Evolutionary conservation across 2,329 filamentous ascomycete genomes (phyloP).

Genomic region (Calonectria multiphialidica): DNA sequence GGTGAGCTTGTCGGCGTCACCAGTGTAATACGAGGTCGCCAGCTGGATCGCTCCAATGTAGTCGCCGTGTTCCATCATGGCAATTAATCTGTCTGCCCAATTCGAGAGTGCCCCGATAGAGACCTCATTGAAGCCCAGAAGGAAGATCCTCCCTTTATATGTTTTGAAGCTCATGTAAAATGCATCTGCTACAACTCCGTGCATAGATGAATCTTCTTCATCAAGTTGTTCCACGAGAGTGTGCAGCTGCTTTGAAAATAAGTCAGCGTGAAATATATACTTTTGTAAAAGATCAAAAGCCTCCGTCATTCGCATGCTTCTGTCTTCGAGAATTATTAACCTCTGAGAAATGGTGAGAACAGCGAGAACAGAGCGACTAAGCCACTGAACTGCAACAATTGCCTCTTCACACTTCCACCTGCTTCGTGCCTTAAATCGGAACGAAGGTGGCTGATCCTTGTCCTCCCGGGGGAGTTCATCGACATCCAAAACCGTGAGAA

Average conservation of each 20-base stretch:
- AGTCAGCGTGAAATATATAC: slow-evolving; percentile 90
- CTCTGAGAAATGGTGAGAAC: slow-evolving; percentile 95
- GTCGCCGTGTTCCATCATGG: slow-evolving; percentile 96
- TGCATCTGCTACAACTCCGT: slow-evolving; percentile 95
- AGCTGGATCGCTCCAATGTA: slow-evolving; percentile 92
- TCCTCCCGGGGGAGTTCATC: slow-evolving; percentile 77
- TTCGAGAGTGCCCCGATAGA: slow-evolving; percentile 94
- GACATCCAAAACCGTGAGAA: slow-evolving; percentile 93
- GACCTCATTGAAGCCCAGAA: slow-evolving; percentile 93
- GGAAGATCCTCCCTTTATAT: slow-evolving; percentile 93
- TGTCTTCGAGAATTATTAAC: slow-evolving; percentile 91
- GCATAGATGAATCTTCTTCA: slow-evolving; percentile 88
- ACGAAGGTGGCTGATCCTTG: slow-evolving; percentile 80
- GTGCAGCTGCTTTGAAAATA: slow-evolving; percentile 90
- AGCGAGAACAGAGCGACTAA: slow-evolving; percentile 91
- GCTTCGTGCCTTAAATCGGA: slow-evolving; percentile 85
- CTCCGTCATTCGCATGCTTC: slow-evolving; percentile 90
- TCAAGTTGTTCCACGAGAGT: slow-evolving; percentile 88
- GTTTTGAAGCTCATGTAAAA: slow-evolving; percentile 98
- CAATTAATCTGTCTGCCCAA: slow-evolving; percentile 94
- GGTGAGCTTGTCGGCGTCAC: slow-evolving; percentile 92
- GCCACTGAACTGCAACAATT: slow-evolving; percentile 96
- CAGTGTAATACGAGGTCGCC: slow-evolving; percentile 92
- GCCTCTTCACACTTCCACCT: slow-evolving; percentile 95
- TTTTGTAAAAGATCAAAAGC: slow-evolving; percentile 92